Conservation (phyloP, 805 yeast species). For the Dipodascopsis tothii region DNA sequence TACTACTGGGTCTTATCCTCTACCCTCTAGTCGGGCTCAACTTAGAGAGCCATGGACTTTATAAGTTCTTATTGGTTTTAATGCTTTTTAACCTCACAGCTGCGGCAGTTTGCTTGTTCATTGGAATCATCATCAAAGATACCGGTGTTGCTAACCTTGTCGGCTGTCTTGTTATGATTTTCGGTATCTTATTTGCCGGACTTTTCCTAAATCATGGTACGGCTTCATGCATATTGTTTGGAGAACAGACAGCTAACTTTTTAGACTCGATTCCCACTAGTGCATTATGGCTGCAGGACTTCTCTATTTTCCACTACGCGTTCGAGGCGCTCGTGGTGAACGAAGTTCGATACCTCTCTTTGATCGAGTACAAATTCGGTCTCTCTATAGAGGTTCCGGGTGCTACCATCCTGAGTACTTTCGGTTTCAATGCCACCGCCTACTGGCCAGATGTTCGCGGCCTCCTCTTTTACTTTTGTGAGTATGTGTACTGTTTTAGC, state of each 20-base stretch:
- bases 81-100: constrained; percentile 81
- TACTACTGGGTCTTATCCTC: constrained; percentile 65
- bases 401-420: constrained; percentile 89
- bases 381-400: constrained; percentile 94
- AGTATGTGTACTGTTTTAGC: not conserved
- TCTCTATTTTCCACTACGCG: constrained; percentile 91
- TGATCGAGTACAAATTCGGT: constrained; percentile 85
- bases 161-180: constrained; percentile 74
- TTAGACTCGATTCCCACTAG: constrained; percentile 45
- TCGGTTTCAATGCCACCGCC: constrained; percentile 84
- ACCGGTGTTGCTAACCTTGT: constrained; percentile 87
- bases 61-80: constrained; percentile 61
- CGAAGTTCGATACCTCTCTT: constrained; percentile 78
- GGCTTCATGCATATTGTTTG: too few species aligned
- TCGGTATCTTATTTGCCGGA: constrained; percentile 88
- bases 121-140: constrained; percentile 81
- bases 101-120: constrained; percentile 72
- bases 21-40: constrained; percentile 82
- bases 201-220: constrained; percentile 67
- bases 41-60: constrained; percentile 59
- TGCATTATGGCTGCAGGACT: constrained; percentile 63
- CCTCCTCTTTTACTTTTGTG: constrained; percentile 46
- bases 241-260: too few species aligned
- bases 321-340: constrained; percentile 88
- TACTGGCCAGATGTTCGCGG: constrained; percentile 58